These are phyloP conservation scores for Penicillium parvum DNA, from an alignment of 495 filamentous ascomycete species.

Conservation along the genomic window DNA sequence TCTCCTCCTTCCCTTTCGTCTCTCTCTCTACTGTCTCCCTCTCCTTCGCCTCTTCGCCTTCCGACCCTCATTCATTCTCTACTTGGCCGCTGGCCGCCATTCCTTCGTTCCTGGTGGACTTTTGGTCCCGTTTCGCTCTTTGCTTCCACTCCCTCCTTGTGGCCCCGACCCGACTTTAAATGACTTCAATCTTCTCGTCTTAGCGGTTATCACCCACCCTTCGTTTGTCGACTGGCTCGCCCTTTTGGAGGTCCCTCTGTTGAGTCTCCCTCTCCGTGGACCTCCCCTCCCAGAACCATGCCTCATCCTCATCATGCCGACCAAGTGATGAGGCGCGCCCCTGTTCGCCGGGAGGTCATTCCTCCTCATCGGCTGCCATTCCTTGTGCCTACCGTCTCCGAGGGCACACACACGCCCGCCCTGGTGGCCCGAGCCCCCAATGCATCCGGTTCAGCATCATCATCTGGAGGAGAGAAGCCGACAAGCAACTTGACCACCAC, in stretches of 20 bases:
- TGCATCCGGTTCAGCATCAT: conserved; percentile 8
- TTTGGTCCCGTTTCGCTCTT: conserved; percentile 30
- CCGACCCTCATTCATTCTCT: conserved; percentile 22
- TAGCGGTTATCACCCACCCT: conserved; percentile 7
- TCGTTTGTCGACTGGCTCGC: conserved; percentile 7
- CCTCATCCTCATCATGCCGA: conserved; percentile 30
- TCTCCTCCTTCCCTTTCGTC: conserved; percentile 23
- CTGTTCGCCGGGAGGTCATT: conserved; percentile 27
- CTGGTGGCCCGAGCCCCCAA: conserved; percentile 27
- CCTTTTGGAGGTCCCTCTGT: neutral
- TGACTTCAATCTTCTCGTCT: conserved; percentile 13
- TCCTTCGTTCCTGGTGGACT: conserved; percentile 27
- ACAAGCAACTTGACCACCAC: conserved; percentile 51
- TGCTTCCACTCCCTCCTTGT: conserved; percentile 7
- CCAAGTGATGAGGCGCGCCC: conserved; percentile 18
- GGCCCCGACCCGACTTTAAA: conserved; percentile 7
- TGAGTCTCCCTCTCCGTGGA: neutral
- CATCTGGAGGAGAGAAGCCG: conserved; percentile 32
- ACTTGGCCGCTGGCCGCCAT: conserved; percentile 27
- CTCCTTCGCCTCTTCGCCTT: conserved; percentile 9
- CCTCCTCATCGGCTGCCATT: conserved; percentile 25
- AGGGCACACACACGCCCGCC: conserved; percentile 16
- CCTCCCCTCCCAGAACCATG: conserved; percentile 21
- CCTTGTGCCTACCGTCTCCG: conserved; percentile 12
- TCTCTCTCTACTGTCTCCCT: conserved; percentile 14